A percentile compares a stretch with the other conserved stretches of the same genome.
Evolutionary conservation across 257 asterid species (phyloP).

Genomic region (Leptodermis oblonga): DNA sequence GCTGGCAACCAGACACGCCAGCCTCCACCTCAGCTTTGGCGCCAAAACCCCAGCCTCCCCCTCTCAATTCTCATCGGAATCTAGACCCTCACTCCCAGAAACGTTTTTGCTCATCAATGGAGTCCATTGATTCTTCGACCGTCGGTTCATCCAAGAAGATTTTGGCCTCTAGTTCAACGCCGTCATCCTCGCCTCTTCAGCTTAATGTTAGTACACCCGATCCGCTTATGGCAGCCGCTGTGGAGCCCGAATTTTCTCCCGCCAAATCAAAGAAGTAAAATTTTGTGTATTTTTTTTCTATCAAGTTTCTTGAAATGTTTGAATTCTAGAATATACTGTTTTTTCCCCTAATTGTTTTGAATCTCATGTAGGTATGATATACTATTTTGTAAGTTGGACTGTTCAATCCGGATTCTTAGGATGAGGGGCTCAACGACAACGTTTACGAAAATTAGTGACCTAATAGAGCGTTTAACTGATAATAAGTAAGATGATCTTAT

Average conservation of each 20-base stretch:
- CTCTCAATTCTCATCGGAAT: not conserved
- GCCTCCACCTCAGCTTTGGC: conserved; percentile 31
- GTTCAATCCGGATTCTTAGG: conserved; percentile 60
- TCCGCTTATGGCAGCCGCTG: conserved; percentile 15
- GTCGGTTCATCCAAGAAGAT: conserved; percentile 38
- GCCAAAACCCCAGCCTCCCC: conserved; percentile 43
- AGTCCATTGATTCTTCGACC: conserved; percentile 27
- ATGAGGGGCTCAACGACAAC: conserved; percentile 47
- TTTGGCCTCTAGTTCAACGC: conserved; percentile 15
- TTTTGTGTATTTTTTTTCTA: conserved; percentile 16
- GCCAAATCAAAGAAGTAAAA: conserved; percentile 26
- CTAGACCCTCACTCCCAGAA: too few species aligned
- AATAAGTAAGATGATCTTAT: conserved; percentile 45
- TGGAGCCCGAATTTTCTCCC: conserved; percentile 21
- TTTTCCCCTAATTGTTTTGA: not conserved
- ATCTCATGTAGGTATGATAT: conserved; percentile 56
- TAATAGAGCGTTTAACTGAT: conserved; percentile 57
- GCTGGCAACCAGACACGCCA: conserved; percentile 35
- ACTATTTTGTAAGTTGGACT: conserved; percentile 63
- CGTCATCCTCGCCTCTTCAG: conserved; percentile 34
- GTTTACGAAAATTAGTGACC: conserved; percentile 53
- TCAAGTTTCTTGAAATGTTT: not conserved
- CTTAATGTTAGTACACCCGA: conserved; percentile 14
- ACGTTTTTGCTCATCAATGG: conserved; percentile 36
- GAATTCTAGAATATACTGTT: not conserved